phyloP scores from a whole-genome alignment of 768 basidiomycete species.

The Brasilioporus rufonigricans region DNA sequence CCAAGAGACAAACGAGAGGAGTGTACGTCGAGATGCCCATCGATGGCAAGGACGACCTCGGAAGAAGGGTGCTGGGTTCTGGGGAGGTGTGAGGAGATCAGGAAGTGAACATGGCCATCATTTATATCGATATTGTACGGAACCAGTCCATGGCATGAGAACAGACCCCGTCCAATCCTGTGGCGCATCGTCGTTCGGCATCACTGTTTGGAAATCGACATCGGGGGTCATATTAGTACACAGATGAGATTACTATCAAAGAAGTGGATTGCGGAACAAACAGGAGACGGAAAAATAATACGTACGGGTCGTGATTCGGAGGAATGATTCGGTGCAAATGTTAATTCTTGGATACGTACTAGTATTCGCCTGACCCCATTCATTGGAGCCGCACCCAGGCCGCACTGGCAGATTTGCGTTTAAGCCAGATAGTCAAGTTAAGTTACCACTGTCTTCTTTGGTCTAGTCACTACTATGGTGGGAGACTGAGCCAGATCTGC shows the following conservation, averaged over 20 bases:
- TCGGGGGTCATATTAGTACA: neutral
- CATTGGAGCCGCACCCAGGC: too few species aligned
- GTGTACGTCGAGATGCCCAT: slow-evolving; percentile 19
- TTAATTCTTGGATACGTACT: too few species aligned
- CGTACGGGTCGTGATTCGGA: neutral
- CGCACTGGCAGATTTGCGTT: too few species aligned
- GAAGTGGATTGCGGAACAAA: neutral
- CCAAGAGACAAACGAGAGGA: slow-evolving; percentile 25
- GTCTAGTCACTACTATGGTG: too few species aligned
- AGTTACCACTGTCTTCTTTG: too few species aligned
- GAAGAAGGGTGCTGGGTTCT: neutral
- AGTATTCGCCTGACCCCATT: too few species aligned
- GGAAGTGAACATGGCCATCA: neutral
- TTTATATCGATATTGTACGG: slow-evolving; percentile 4
- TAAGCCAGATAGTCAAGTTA: too few species aligned
- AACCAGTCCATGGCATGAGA: too few species aligned
- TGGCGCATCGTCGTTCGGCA: neutral
- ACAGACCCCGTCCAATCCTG: neutral
- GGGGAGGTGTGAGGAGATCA: neutral
- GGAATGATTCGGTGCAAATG: too few species aligned
- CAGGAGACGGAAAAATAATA: neutral
- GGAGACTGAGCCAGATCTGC: too few species aligned
- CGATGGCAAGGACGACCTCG: neutral
- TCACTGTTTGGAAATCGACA: neutral
- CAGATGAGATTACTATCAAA: neutral